These are phyloP conservation scores for Anisodus acutangulus DNA, from an alignment of 257 asterid genomes.

Conservation along the genomic window DNA sequence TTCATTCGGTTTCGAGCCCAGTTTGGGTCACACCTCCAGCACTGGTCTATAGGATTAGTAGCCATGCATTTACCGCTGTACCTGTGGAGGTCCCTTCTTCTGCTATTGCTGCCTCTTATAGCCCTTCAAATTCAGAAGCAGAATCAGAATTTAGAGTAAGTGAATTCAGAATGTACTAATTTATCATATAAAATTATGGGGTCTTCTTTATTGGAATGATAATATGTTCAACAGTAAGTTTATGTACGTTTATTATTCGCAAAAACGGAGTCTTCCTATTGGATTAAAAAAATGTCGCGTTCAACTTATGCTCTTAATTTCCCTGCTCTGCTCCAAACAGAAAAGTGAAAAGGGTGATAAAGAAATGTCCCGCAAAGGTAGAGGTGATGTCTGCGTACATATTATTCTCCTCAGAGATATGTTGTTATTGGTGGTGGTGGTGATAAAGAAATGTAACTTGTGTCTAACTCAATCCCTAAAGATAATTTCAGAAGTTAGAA, in stretches of 20 bases:
- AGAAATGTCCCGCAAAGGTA: neutral
- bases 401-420: too few relatives aligned
- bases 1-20: constrained; percentile 51
- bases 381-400: too few relatives aligned
- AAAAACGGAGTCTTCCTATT: neutral
- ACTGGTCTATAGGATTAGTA: constrained; percentile 67
- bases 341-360: neutral
- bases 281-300: neutral
- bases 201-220: too few relatives aligned
- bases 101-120: constrained; percentile 32
- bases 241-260: neutral
- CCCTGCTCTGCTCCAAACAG: neutral
- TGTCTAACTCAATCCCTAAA: neutral
- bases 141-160: neutral
- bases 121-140: constrained; percentile 31
- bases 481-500: neutral
- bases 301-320: neutral
- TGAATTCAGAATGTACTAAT: neutral
- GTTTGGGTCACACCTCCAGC: constrained; percentile 59
- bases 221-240: too few relatives aligned
- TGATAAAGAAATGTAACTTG: neutral
- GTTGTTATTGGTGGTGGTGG: too few relatives aligned
- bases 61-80: constrained; percentile 48
- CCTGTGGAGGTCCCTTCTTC: constrained; percentile 43
- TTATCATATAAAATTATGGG: neutral